These are phyloP conservation scores for Alnus rubra DNA, from an alignment of 306 rosid species.

Conservation along the genomic window DNA sequence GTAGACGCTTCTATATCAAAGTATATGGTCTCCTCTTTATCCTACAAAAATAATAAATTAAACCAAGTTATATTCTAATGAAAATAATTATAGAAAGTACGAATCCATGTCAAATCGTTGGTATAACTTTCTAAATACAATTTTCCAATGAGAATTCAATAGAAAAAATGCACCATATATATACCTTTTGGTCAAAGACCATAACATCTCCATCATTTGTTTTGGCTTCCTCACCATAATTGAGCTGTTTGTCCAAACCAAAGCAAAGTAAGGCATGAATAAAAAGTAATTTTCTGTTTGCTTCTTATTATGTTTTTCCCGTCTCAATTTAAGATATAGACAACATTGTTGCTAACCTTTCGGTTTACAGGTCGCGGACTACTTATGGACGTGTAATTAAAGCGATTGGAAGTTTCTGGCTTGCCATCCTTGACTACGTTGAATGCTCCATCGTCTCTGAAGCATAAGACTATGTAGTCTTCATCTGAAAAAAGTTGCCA, in stretches of 20 bases:
- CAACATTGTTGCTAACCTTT: conserved; percentile 42
- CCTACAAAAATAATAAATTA: not conserved
- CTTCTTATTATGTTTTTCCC: not conserved
- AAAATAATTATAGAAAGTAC: not conserved
- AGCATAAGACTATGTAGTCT: conserved; percentile 64
- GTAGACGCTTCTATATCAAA: conserved; percentile 15
- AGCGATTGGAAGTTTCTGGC: no score
- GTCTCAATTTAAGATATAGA: conserved; percentile 1
- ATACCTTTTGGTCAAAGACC: conserved; percentile 34
- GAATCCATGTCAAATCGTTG: not conserved
- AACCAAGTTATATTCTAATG: not conserved
- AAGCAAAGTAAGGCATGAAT: not conserved
- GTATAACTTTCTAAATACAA: not conserved
- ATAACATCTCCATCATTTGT: conserved; percentile 28
- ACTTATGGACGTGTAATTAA: conserved; percentile 16
- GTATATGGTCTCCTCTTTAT: conserved; percentile 36
- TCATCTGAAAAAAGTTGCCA: conserved; percentile 47
- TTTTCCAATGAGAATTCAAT: not conserved
- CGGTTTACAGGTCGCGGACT: conserved; percentile 42
- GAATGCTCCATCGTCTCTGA: conserved; percentile 54
- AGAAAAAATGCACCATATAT: not conserved
- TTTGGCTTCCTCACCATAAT: conserved; percentile 38
- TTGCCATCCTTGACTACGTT: conserved; percentile 42
- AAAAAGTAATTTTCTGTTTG: conserved; percentile 4
- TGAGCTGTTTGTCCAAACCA: conserved; percentile 40